Percentiles rank a stretch among this genome's conserved stretches.
phyloP scores from a whole-genome alignment of 306 rosid genomes.

The Dryas drummondii region DNA sequence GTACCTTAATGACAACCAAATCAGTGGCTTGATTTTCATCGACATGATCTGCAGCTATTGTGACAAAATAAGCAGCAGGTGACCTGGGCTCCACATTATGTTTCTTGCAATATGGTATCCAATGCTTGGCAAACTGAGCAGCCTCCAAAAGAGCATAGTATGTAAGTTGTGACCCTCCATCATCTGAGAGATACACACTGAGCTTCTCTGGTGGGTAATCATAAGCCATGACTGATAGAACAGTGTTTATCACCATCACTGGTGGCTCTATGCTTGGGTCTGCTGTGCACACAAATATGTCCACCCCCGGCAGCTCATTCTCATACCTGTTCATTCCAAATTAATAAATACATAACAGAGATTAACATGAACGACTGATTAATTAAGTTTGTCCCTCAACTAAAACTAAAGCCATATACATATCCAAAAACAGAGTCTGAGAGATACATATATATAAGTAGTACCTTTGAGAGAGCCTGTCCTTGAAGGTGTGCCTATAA shows the following conservation, averaged over 20 bases:
- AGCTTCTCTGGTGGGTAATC: conserved; percentile 74
- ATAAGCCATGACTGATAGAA: conserved; percentile 71
- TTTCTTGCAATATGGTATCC: conserved; percentile 76
- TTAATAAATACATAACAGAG: too few relatives aligned
- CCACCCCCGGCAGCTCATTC: conserved; percentile 55
- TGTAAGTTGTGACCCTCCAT: conserved; percentile 65
- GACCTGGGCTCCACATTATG: conserved; percentile 66
- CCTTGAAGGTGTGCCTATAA: conserved; percentile 51
- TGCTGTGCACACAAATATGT: conserved; percentile 86
- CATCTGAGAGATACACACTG: conserved; percentile 77
- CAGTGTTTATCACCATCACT: conserved; percentile 71
- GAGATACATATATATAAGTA: too few relatives aligned
- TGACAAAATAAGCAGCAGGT: conserved; percentile 63
- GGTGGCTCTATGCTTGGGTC: conserved; percentile 75
- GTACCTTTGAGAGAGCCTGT: conserved; percentile 64
- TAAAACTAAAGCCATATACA: too few relatives aligned
- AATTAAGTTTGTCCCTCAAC: too few relatives aligned
- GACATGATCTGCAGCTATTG: not conserved
- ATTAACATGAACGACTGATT: too few relatives aligned
- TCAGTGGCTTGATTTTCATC: conserved; percentile 21
- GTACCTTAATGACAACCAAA: conserved; percentile 42
- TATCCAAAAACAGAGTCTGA: too few relatives aligned
- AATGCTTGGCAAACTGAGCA: conserved; percentile 65
- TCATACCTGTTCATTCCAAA: conserved; percentile 41
- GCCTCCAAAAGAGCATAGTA: conserved; percentile 68